These are phyloP conservation scores for Candida succiphila DNA, from an alignment of 805 yeast genomes.

Conservation along the genomic window DNA sequence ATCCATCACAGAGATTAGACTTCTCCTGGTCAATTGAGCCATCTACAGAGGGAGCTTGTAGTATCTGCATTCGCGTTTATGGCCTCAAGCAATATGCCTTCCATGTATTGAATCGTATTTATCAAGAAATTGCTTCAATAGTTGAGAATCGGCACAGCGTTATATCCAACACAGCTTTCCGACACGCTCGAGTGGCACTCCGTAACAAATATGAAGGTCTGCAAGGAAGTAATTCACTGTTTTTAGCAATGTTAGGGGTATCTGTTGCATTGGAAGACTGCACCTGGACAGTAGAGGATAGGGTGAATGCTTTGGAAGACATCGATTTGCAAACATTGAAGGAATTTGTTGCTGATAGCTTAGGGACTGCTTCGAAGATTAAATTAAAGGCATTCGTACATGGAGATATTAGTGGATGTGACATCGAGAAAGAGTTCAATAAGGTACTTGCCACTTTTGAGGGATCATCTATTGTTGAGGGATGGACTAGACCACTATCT, in stretches of 20 bases:
- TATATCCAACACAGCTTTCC: slow-evolving; percentile 25
- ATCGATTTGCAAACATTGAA: slow-evolving; percentile 26
- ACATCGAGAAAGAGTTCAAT: slow-evolving; percentile 3
- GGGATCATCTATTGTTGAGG: slow-evolving; percentile 5
- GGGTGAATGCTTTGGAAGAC: slow-evolving; percentile 47
- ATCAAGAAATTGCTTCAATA: slow-evolving; percentile 20
- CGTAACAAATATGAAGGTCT: slow-evolving; percentile 38
- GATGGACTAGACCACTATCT: slow-evolving; percentile 25
- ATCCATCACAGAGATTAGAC: slow-evolving; percentile 45
- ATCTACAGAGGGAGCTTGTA: slow-evolving; percentile 42
- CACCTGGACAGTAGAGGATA: slow-evolving; percentile 42
- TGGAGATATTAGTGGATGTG: slow-evolving; percentile 29
- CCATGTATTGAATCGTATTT: slow-evolving; percentile 23
- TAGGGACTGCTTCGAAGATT: too few relatives aligned
- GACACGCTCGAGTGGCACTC: slow-evolving; percentile 36
- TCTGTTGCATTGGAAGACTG: slow-evolving; percentile 45
- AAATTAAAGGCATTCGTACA: too few relatives aligned
- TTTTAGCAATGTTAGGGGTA: slow-evolving; percentile 39
- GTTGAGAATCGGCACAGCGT: slow-evolving; percentile 3
- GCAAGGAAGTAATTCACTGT: slow-evolving; percentile 32
- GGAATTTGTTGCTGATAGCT: too few relatives aligned
- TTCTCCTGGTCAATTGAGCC: slow-evolving; percentile 49
- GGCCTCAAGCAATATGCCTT: slow-evolving; percentile 39
- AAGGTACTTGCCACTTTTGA: slow-evolving; percentile 7
- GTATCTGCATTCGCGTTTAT: slow-evolving; percentile 39